phyloP scores from a whole-genome alignment of 1,284 basidiomycete genomes.

The Amylostereum areolatum region DNA sequence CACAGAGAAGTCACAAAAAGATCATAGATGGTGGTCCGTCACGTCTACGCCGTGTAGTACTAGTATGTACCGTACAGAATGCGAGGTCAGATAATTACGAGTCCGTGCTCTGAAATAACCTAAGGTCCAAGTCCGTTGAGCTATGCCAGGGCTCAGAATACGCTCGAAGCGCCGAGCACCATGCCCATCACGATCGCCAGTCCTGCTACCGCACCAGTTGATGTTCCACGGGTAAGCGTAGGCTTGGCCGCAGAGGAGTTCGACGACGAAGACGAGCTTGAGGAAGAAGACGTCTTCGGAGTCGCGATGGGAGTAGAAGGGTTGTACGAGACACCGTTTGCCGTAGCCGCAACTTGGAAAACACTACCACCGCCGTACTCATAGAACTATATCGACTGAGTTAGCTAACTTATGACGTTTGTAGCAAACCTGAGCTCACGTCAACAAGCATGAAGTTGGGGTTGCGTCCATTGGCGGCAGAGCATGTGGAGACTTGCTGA shows the following conservation, averaged over 20 bases:
- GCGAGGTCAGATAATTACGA: no score
- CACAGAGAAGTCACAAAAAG: no score
- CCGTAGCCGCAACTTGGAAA: constrained; percentile 73
- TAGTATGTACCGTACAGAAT: no score
- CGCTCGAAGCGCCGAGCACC: constrained; percentile 21
- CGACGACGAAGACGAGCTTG: constrained; percentile 1
- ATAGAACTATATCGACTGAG: constrained; percentile 61
- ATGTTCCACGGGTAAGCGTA: background rate
- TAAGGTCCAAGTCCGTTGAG: no score
- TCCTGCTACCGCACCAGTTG: constrained; percentile 9
- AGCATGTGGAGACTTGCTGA: constrained; percentile 66
- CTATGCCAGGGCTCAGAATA: no score
- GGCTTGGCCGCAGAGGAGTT: constrained; percentile 3
- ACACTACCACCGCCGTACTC: constrained; percentile 79
- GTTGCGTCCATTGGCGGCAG: constrained; percentile 46
- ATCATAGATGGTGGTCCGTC: no score
- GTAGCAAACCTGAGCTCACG: constrained; percentile 35
- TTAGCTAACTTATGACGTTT: constrained; percentile 11
- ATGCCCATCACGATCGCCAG: constrained; percentile 17
- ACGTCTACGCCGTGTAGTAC: no score
- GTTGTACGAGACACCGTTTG: constrained; percentile 70
- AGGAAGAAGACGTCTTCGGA: constrained; percentile 26
- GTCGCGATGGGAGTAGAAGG: constrained; percentile 56
- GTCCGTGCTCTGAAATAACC: no score
- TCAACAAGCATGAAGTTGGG: constrained; percentile 88